Evolutionary conservation across 345 rosid genomes (phyloP).

Genomic region (Cochlearia excelsa): DNA sequence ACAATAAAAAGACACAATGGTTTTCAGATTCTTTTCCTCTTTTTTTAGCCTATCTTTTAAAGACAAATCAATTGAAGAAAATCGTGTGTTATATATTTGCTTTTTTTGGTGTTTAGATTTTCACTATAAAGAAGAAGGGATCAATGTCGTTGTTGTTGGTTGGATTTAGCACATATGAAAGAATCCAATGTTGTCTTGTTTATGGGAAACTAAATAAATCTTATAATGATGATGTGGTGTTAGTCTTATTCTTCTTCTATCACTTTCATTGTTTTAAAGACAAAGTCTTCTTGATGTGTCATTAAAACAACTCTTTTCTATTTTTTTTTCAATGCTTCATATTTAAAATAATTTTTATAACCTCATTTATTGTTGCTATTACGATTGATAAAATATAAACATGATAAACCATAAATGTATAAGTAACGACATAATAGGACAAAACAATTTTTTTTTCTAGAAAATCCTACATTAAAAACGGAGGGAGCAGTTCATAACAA

Average conservation of each 20-base stretch:
- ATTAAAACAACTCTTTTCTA: neutral
- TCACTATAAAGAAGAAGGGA: constrained; percentile 9
- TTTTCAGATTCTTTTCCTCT: constrained; percentile 2
- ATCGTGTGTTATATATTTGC: constrained; percentile 12
- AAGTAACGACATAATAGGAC: no score
- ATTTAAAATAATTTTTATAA: neutral
- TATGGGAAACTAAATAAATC: constrained; percentile 27
- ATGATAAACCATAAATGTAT: no score
- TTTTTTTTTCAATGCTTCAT: neutral
- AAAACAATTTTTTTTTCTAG: no score
- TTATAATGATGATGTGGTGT: constrained; percentile 15
- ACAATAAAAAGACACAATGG: constrained; percentile 26
- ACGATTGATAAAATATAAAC: no score
- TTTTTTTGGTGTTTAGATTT: constrained; percentile 20
- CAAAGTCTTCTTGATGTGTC: constrained; percentile 15
- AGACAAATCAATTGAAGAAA: constrained; percentile 15
- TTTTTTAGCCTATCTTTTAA: neutral
- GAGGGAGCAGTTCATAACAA: neutral
- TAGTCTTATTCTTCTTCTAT: constrained; percentile 25
- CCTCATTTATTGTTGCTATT: no score
- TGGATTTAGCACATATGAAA: constrained; percentile 30
- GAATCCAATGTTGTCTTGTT: constrained; percentile 36
- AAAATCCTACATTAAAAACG: no score
- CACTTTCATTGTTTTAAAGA: constrained; percentile 32
- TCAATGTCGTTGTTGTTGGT: constrained; percentile 20